Evolutionary conservation across 345 rosid genomes (phyloP), one percentile per base, ranked within the genome.

Genomic region (Pseudoturritis turrita): DNA sequence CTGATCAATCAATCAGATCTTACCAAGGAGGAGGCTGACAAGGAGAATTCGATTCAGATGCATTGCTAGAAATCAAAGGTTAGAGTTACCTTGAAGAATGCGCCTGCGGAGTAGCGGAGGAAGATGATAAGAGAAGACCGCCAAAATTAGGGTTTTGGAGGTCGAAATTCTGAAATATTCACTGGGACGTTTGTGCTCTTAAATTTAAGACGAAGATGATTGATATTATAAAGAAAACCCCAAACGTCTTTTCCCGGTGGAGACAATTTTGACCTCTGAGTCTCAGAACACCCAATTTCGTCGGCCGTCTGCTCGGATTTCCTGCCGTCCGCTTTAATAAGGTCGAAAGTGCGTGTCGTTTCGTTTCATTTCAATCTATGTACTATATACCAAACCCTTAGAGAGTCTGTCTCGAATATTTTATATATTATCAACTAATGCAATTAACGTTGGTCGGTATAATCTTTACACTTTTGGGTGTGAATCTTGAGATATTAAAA

Each of bases 81-180:
- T 5, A 10, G 43, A 31, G 46, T 57, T 58, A 70, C 74, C 66
- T 70, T 59, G 60, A 55, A 55, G 58, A 68, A 55, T 19, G 63
- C 63, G 72, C 44, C 72, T 28, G 31, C 5, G 28, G 62, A 31
- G 35, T 13, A 33, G 56, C 6, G 33, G 45, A 21, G 36, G 40
- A 33, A 54, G 45, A n/a, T 47, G 62, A 63, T 12, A 19, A 33
- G 35, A 57, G 65, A 10, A 68, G 61, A 53, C 13, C 33, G 56
- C 65, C 31, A 10, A 58, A 47, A 70, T 59, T 70, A 70, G 74
- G 74, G 74, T 59, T 70, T 70, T 56, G 41, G 62, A 36, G 15
- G 25, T 51, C 5, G 13, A 65, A 47, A 64, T 47, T 31, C 62
- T 55, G 40, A 10, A 33, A 31, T 15, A n/a, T 43, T n/a, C 50